Evolutionary conservation across 768 basidiomycete species (phyloP).

Genomic region (Boletus insuetus): DNA sequence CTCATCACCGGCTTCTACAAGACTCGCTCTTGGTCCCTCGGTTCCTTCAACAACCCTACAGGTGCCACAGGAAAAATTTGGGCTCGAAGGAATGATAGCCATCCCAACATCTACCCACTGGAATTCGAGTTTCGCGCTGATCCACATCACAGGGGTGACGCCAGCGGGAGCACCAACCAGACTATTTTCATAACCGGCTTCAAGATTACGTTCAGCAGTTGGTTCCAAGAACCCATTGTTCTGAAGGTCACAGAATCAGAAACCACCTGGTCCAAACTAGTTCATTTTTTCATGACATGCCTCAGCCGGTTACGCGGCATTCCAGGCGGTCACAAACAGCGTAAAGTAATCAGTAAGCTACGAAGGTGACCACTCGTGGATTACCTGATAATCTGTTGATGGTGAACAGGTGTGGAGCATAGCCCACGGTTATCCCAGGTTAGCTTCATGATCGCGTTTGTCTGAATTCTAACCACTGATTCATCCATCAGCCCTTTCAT

Average conservation of each 20-base stretch:
- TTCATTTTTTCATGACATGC: not conserved
- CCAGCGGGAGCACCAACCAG: not conserved
- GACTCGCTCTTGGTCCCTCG: not conserved
- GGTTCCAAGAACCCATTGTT: not conserved
- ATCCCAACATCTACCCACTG: not conserved
- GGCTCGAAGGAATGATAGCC: not conserved
- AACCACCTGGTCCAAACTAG: not conserved
- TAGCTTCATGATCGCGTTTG: not conserved
- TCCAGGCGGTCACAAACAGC: not conserved
- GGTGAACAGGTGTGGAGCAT: not conserved
- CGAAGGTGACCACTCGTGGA: not conserved
- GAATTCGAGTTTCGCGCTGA: not conserved
- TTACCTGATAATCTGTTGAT: not conserved
- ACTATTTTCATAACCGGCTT: not conserved
- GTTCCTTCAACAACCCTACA: not conserved
- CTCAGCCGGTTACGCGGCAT: not conserved
- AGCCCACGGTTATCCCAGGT: not conserved
- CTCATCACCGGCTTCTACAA: constrained; percentile 2
- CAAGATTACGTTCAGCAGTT: not conserved
- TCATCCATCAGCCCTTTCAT: not conserved
- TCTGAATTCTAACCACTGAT: not conserved
- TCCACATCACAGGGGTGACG: not conserved
- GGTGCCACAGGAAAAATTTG: not conserved
- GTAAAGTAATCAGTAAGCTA: not conserved
- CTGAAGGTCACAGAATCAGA: not conserved